Percentiles rank a stretch among this genome's conserved stretches.
Evolutionary conservation across 768 basidiomycete genomes (phyloP).

Genomic region (Gloeopeniophorella convolvens): DNA sequence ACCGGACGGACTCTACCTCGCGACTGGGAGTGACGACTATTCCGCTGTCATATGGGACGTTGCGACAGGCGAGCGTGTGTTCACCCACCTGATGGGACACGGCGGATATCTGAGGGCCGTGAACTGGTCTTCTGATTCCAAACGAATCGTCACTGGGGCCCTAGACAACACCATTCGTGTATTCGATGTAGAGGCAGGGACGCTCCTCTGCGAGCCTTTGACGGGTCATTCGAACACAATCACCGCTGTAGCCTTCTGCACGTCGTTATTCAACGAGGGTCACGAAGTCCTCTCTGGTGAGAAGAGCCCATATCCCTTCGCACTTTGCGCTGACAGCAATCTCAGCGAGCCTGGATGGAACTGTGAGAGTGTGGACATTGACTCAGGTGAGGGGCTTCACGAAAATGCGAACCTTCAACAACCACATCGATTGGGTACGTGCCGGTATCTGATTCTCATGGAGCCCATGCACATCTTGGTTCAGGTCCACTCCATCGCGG

Average conservation of each 20-base stretch:
- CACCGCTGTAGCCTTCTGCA: not conserved
- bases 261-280: not conserved
- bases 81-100: constrained; percentile 5
- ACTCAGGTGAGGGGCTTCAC: too few species aligned
- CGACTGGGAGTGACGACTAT: constrained; percentile 44
- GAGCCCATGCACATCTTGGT: too few species aligned
- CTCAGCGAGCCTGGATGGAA: too few species aligned
- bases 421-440: too few species aligned
- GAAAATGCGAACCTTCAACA: too few species aligned
- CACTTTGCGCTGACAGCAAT: not conserved
- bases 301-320: not conserved
- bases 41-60: constrained; percentile 43
- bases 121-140: constrained; percentile 10
- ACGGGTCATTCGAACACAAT: not conserved
- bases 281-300: not conserved
- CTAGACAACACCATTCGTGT: constrained; percentile 5
- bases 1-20: constrained; percentile 24
- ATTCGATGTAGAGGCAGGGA: constrained; percentile 12
- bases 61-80: constrained; percentile 37
- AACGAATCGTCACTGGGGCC: constrained; percentile 1
- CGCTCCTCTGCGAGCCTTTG: constrained; percentile 1
- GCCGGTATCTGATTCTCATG: too few species aligned
- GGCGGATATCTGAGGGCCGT: constrained; percentile 1
- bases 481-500: too few species aligned
- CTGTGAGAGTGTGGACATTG: too few species aligned